Base-by-base conservation (phyloP, 2,329 filamentous ascomycete species). In the Berkeleyomyces basicola region DNA sequence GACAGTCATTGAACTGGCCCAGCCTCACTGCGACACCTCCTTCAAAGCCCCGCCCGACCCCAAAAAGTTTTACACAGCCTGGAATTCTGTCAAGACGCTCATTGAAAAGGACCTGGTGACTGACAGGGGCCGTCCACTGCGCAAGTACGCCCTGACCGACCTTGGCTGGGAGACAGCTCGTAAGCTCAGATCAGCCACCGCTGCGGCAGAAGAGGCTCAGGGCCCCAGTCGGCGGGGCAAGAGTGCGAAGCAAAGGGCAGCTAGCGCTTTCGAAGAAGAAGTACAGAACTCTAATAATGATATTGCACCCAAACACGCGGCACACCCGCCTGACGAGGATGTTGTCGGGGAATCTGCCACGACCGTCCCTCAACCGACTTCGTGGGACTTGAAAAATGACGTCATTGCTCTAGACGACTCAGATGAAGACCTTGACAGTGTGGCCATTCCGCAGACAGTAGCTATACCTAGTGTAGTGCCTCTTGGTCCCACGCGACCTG, bases 71-170 rank as follows among this genome's bases (percentile, higher is more conserved):
- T 88, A 88, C 68, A 92, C 88, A 0, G 88, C 88, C 0, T 93
- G 88, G 88, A 86, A 82, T 68, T 90, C 87, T 1, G 90, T 92
- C 79, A 88, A 88, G 70, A 89, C 85, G 0, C 74, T 93, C 40
- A 67, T 84, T 4, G 78, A 83, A 61, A 90, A 91, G 69, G 86
- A 90, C 63, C 74, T 91, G 3, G 86, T 91, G 0, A 84, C 83
- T 63, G 84, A 87, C 67, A 82, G 82, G 61, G 85, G 87, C 0
- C 78, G 85, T 14, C 87, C 87, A 0, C 72, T 83, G 16, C 80
- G 83, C 65, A 82, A 79, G 66, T 93, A 90, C 69, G 77, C 78
- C 1, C 74, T 93, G 43, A 89, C 87, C 0, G 87, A 91, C 40
- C 85, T 88, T 65, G 88, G 88, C 3, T 88, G 86, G 84, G 85